Evolutionary conservation across 2,329 filamentous ascomycete species (phyloP), one percentile per base, ranked within the genome.

Genomic region (Diaporthe capsici): DNA sequence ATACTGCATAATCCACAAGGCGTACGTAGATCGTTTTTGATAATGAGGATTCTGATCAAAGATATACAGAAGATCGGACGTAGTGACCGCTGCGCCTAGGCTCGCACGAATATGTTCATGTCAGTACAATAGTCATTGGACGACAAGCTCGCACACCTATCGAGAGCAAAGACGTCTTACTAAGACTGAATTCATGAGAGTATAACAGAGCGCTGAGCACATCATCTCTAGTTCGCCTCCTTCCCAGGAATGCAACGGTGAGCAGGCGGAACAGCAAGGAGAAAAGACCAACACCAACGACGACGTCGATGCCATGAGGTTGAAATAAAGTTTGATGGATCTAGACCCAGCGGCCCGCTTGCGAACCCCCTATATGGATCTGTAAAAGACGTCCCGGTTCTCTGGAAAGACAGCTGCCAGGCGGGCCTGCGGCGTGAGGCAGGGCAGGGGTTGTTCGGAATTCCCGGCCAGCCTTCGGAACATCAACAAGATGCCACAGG

Each of bases 321-420:
- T 34, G 28, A 67, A 67, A 49, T 67, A 67, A 34, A 31, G 17
- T 37, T 67, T 13, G 22, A n/a, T 22, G 39, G 44, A 28, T 67
- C 28, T 49, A 49, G 44, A 49, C 25, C 22, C 2, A 12, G 49
- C n/a, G 61, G n/a, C 47, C 42, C 42, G 22, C 61, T 37, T 51
- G 17, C 42, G n/a, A 10, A 49, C 20, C 4, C 7, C 17, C 42
- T n/a, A n/a, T 20, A 20, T 49, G 20, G 17, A 15, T 49, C 7
- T 17, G 42, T 65, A 5, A 25, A 31, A 13, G 39, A 25, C 2
- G 61, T 67, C 61, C 61, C 61, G 61, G 61, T 22, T 49, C 42
- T 67, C 42, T 67, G 61, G 61, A 13, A 34, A 67, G 42, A 49
- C 61, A 67, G 42, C 42, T 67, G 58, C n/a, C 49, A 53, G 49